Percentiles rank a stretch among this genome's conserved stretches.
Evolutionary conservation across 106 monocot genomes (phyloP).

Genomic region (Xerophyta viscosa): DNA sequence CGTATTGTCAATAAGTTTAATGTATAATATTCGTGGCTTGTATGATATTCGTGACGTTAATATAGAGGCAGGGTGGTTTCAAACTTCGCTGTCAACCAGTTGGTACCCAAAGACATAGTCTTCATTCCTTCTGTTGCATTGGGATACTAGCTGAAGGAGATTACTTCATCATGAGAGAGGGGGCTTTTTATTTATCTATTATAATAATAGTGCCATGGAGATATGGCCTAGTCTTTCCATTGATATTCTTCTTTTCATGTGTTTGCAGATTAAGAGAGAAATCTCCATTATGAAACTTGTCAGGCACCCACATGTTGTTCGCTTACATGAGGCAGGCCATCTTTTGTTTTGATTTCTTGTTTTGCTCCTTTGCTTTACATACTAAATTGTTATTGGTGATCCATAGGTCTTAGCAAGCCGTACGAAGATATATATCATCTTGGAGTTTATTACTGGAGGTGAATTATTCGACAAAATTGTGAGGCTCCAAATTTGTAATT

Average conservation of each 20-base stretch:
- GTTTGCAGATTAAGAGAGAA: conserved; percentile 74
- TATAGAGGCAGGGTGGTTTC: no score
- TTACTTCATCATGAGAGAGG: no score
- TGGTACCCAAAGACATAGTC: no score
- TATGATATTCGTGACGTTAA: no score
- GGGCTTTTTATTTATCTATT: no score
- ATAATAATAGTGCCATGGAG: no score
- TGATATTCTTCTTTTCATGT: neutral
- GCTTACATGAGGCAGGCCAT: conserved; percentile 48
- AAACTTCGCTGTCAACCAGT: no score
- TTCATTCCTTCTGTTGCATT: no score
- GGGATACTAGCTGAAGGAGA: no score
- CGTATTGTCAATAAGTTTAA: no score
- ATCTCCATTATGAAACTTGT: conserved; percentile 81
- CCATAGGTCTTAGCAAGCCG: conserved; percentile 84
- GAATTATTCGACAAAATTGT: conserved; percentile 98
- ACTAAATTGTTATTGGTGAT: conserved; percentile 5
- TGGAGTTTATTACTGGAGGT: conserved; percentile 92
- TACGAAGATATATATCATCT: conserved; percentile 88
- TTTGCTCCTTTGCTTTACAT: neutral
- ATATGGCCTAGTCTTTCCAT: no score
- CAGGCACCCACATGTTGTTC: conserved; percentile 68
- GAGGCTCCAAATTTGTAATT: conserved; percentile 6
- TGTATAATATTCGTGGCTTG: no score
- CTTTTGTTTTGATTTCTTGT: neutral